phyloP scores from a whole-genome alignment of 2,329 filamentous ascomycete genomes.

The Trichoderma sp. region DNA sequence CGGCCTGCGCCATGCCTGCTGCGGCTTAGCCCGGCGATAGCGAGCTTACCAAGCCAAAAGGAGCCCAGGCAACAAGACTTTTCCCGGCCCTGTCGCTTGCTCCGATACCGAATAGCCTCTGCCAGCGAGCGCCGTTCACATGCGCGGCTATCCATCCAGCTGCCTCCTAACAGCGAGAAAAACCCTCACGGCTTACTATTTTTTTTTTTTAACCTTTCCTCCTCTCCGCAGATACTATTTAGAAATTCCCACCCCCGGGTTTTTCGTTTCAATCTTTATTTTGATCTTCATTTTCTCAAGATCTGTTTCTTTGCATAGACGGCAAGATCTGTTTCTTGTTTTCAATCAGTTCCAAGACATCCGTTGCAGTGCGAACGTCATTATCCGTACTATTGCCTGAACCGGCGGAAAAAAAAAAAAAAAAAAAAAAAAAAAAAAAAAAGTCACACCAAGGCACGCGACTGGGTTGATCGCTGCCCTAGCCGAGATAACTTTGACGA shows the following conservation, averaged over 20 bases:
- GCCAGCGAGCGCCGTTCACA: slow-evolving; percentile 7
- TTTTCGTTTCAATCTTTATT: not conserved
- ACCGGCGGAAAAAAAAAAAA: not conserved
- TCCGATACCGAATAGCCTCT: slow-evolving; percentile 16
- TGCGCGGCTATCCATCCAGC: not conserved
- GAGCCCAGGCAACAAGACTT: not conserved
- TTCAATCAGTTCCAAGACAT: not conserved
- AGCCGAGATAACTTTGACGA: slow-evolving; percentile 19
- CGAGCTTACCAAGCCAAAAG: not conserved
- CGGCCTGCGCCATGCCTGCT: slow-evolving; percentile 22
- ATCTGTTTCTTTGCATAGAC: not conserved
- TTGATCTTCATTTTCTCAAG: not conserved
- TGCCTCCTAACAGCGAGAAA: not conserved
- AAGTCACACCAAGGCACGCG: slow-evolving; percentile 18
- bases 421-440: not conserved
- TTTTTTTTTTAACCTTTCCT: not conserved
- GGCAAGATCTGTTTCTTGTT: not conserved
- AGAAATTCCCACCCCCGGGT: slow-evolving; percentile 4
- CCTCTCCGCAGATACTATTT: slow-evolving; percentile 10
- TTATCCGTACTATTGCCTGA: not conserved
- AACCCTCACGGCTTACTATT: slow-evolving; percentile 13
- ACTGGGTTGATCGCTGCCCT: slow-evolving; percentile 22
- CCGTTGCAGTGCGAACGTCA: not conserved
- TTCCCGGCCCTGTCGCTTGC: slow-evolving; percentile 12
- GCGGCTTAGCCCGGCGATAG: slow-evolving; percentile 3